Conservation (phyloP, 129 eudicot species). For the Apium graveolens region DNA sequence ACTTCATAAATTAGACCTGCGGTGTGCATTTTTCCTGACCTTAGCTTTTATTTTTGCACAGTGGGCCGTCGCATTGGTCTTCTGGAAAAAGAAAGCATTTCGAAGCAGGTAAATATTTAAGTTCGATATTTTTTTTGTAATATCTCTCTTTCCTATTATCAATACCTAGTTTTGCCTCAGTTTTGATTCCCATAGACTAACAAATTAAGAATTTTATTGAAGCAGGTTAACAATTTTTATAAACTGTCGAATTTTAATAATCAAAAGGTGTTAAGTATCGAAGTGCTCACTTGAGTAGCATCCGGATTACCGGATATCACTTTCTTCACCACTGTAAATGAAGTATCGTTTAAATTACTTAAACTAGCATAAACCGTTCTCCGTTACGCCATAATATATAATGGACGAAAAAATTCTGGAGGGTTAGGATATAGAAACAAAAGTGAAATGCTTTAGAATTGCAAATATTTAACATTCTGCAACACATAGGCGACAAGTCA, state of each 20-base stretch:
- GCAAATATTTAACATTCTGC: not conserved
- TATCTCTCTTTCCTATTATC: not conserved
- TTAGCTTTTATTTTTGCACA: slow-evolving; percentile 29
- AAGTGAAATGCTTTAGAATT: not conserved
- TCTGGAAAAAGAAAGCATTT: slow-evolving; percentile 63
- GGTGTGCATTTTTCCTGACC: not conserved
- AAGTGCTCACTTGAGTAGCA: not conserved
- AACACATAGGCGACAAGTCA: not conserved
- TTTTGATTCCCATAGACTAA: not conserved
- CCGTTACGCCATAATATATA: not conserved
- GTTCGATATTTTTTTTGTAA: not conserved
- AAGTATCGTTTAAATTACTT: not conserved
- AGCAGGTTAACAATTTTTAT: not conserved
- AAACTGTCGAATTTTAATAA: not conserved
- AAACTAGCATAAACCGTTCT: not conserved
- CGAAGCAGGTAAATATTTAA: slow-evolving; percentile 55
- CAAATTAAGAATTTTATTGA: not conserved
- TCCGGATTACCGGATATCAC: not conserved
- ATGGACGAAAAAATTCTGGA: not conserved
- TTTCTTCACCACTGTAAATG: not conserved
- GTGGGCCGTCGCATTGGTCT: slow-evolving; percentile 53
- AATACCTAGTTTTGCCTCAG: not conserved
- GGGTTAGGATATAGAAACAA: not conserved
- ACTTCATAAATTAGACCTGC: not conserved
- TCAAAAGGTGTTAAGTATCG: not conserved